Conservation (phyloP, 1,139 yeast genomes). For the Suhomyces bribrorum region DNA sequence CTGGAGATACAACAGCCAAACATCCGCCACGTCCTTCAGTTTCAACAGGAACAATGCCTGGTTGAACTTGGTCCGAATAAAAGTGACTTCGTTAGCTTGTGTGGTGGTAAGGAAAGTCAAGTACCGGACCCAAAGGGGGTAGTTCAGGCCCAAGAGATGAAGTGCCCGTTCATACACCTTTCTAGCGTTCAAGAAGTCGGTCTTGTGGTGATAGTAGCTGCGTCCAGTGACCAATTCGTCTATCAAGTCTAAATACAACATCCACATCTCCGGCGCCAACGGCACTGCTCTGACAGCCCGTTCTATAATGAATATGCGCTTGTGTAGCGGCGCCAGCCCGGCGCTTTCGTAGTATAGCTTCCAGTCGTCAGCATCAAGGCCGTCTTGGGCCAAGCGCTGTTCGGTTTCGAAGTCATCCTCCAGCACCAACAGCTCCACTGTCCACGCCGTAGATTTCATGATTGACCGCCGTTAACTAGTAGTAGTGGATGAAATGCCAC, state of each 20-base stretch:
- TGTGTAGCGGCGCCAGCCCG: conserved; percentile 22
- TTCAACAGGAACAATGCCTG: conserved; percentile 51
- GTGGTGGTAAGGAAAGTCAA: conserved; percentile 45
- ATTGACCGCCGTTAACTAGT: no score
- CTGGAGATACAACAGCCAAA: conserved; percentile 62
- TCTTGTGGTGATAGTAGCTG: conserved; percentile 28
- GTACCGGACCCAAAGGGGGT: conserved; percentile 59
- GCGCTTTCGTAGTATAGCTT: conserved; percentile 47
- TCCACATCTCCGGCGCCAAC: conserved; percentile 60
- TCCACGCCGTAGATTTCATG: background rate
- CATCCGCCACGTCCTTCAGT: conserved; percentile 55
- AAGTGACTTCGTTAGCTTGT: conserved; percentile 36
- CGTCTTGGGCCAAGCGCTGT: conserved; percentile 44
- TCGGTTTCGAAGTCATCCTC: conserved; percentile 29
- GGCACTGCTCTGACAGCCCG: conserved; percentile 53
- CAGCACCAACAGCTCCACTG: background rate
- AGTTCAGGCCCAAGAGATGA: conserved; percentile 43
- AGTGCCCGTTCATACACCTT: conserved; percentile 51
- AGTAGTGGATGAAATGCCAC: no score
- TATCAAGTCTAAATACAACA: conserved; percentile 48
- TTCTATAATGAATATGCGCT: conserved; percentile 48
- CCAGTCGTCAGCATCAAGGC: conserved; percentile 53
- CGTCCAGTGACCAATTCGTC: conserved; percentile 27
- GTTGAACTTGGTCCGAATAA: conserved; percentile 53
- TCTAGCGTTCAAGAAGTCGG: conserved; percentile 37